Conservation (phyloP, 2,329 filamentous ascomycete species). For the Ophiostoma populinum region DNA sequence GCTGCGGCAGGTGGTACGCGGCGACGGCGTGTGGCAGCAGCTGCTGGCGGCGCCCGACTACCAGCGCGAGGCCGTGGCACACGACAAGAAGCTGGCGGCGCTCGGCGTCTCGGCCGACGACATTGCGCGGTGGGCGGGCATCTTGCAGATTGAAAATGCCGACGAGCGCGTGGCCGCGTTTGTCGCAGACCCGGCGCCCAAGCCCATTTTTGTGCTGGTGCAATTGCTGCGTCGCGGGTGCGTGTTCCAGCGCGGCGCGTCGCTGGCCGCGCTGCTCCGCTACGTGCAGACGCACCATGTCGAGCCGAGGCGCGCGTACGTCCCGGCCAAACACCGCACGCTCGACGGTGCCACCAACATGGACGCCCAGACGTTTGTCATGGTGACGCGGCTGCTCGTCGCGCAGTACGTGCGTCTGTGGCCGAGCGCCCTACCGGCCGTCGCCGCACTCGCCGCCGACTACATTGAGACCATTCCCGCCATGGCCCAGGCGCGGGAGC, state of each 20-base stretch:
- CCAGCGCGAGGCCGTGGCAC: conserved; percentile 18
- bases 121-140: conserved; percentile 25
- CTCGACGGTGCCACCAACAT: conserved; percentile 13
- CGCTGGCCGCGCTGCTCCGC: conserved; percentile 17
- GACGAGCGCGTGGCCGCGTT: conserved; percentile 22
- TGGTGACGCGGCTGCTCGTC: conserved; percentile 14
- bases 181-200: conserved; percentile 16
- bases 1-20: conserved; percentile 13
- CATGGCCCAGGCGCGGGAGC: conserved; percentile 6
- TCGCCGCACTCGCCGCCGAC: conserved; percentile 14
- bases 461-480: conserved; percentile 13
- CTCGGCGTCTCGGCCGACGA: conserved; percentile 19
- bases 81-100: not conserved
- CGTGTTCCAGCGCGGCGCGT: conserved; percentile 16
- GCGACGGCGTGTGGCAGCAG: conserved; percentile 11
- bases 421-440: conserved; percentile 15
- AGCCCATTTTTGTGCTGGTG: conserved; percentile 23
- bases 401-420: conserved; percentile 16
- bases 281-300: conserved; percentile 15
- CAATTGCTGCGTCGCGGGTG: conserved; percentile 20
- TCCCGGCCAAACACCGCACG: conserved; percentile 7
- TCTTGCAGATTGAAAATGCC: conserved; percentile 19
- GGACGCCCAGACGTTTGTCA: conserved; percentile 12
- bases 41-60: conserved; percentile 17
- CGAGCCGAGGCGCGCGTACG: not conserved